A percentile compares a stretch with the other conserved stretches of the same genome.
phyloP scores from a whole-genome alignment of 228 moss, liverwort and hornwort genomes.

The Sphagnum magellanicum region DNA sequence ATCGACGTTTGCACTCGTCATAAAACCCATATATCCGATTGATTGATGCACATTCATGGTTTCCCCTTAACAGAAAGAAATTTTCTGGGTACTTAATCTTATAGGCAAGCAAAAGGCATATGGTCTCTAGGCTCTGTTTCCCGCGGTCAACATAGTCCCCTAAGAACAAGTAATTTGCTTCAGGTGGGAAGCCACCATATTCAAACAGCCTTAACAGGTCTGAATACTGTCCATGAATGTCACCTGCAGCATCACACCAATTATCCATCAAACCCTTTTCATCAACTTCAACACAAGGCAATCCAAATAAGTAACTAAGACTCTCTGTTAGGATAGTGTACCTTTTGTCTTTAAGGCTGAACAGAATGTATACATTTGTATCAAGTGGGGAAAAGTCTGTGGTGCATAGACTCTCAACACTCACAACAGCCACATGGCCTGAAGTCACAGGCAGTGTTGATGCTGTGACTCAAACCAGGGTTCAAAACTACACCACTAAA shows the following conservation, averaged over 20 bases:
- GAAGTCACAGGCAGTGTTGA: no score
- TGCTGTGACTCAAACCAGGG: no score
- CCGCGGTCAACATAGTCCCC: constrained; percentile 65
- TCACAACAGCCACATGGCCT: no score
- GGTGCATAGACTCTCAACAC: no score
- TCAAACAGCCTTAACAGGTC: constrained; percentile 61
- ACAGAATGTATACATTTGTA: not conserved
- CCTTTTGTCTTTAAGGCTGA: not conserved
- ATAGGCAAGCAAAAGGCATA: constrained; percentile 58
- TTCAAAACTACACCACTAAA: no score
- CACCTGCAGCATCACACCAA: constrained; percentile 24
- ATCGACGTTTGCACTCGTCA: constrained; percentile 59
- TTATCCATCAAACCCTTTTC: not conserved
- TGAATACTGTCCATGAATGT: constrained; percentile 59
- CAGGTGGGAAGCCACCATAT: constrained; percentile 52
- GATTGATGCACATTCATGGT: constrained; percentile 55
- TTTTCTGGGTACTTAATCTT: constrained; percentile 65
- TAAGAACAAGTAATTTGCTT: constrained; percentile 57
- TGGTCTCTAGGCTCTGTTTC: constrained; percentile 59
- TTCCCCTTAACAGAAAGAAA: constrained; percentile 58
- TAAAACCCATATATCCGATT: constrained; percentile 59
- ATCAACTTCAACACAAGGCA: not conserved
- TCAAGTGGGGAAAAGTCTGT: no score
- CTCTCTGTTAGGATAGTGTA: no score
- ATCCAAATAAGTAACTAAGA: not conserved